Evolutionary conservation across 306 rosid genomes (phyloP), one percentile per base, ranked within the genome.

Genomic region (Vicia villosa): DNA sequence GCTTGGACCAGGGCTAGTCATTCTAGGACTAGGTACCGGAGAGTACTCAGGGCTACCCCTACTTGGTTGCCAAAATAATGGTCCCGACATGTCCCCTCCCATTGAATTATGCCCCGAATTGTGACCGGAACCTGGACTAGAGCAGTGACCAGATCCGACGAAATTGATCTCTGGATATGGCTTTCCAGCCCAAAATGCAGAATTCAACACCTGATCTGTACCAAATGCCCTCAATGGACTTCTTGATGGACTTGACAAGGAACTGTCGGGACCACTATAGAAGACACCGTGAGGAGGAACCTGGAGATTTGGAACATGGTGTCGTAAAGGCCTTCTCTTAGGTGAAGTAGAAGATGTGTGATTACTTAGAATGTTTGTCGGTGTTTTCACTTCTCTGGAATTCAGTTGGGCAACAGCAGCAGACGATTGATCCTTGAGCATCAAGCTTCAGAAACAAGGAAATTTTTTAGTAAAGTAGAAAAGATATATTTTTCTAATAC

Each of bases 71-170:
- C 76, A 74, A 74, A 80, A 70, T 74, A 80, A 74, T 62, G 84
- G 96, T 47, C 92, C 97, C 30, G 91, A 78, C 85, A 87, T 81
- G 83, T 94, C 99, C 79, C 97, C 99, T 72, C 97, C 99, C 96
- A 89, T 95, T 70, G 99, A 95, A 81, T 91, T 95, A 69, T 95
- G 97, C 47, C 99, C 97, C 49, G 99, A 95, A 73, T 95, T 95
- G 59, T 91, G 99, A 77, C 99, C 99, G 0, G 99, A 95, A 69
- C 96, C 96, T 22, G 97, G 99, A 79, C 99, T 95, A 21, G 99
- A 95, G 83, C 99, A 86, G 62, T 89, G 97, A 55, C 99, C 95
- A 66, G 99, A 91, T 43, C 99, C 97, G 72, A 64, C 38, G 5
- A 79, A 79, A 68, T 79, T 79, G 76, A 79, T 54, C 71, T 79